Percentiles rank a stretch among this genome's conserved stretches.
phyloP scores from a whole-genome alignment of 805 yeast species.

The Candida schatavii region DNA sequence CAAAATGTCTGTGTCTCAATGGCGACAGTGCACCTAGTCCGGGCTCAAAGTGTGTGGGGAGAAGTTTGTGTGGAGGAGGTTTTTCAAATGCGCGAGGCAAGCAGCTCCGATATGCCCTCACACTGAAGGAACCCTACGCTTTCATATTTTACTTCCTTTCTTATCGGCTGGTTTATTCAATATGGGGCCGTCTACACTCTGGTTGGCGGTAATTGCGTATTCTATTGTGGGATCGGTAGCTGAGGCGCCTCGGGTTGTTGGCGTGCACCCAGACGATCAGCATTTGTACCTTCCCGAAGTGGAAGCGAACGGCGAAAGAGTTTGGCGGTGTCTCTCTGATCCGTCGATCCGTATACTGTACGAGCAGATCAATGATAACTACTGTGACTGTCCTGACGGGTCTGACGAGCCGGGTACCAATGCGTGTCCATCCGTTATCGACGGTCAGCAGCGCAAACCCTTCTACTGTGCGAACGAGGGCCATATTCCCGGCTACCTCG shows the following conservation, averaged over 20 bases:
- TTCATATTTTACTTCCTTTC: too few relatives aligned
- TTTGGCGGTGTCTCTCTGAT: conserved; percentile 68
- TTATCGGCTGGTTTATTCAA: too few relatives aligned
- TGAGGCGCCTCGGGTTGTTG: conserved; percentile 18
- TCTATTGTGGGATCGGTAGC: too few relatives aligned
- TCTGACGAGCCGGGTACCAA: conserved; percentile 95
- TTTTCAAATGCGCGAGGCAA: too few relatives aligned
- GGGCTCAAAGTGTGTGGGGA: too few relatives aligned
- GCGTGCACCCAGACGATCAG: conserved; percentile 39
- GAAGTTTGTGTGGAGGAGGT: too few relatives aligned
- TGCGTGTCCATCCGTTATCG: conserved; percentile 60
- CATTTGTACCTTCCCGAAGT: conserved; percentile 49
- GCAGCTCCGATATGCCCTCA: too few relatives aligned
- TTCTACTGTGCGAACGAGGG: conserved; percentile 84
- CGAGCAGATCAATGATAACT: conserved; percentile 77
- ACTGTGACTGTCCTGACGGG: conserved; percentile 97
- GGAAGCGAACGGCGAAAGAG: conserved; percentile 31
- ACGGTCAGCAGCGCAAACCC: conserved; percentile 20
- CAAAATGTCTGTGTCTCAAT: too few relatives aligned
- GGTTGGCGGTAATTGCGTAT: too few relatives aligned
- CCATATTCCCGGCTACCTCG: conserved; percentile 57
- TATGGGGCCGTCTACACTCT: too few relatives aligned
- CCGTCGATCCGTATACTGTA: conserved; percentile 61
- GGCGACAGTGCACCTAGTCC: too few relatives aligned
- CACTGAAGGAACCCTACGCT: too few relatives aligned